Evolutionary conservation across 331 rosid genomes (phyloP).

Genomic region (Dryas integrifolia): DNA sequence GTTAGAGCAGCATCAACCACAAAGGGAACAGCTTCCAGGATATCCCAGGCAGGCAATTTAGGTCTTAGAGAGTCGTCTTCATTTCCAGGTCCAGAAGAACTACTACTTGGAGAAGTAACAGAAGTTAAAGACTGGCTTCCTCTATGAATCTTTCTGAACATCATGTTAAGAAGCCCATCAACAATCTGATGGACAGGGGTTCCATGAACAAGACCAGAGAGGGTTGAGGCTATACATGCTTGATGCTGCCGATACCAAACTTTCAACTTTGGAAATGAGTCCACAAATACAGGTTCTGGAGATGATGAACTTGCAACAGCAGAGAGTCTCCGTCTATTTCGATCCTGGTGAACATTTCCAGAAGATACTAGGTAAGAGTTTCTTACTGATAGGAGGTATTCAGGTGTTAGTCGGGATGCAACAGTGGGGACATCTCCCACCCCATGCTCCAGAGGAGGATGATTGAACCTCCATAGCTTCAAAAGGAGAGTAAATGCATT

Average conservation of each 20-base stretch:
- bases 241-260: constrained; percentile 95
- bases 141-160: constrained; percentile 66
- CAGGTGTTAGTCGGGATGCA: constrained; percentile 94
- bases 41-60: constrained; percentile 97
- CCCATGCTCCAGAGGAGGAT: constrained; percentile 91
- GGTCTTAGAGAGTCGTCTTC: constrained; percentile 69
- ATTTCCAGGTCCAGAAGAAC: constrained; percentile 83
- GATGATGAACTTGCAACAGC: constrained; percentile 68
- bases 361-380: constrained; percentile 74
- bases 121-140: constrained; percentile 62
- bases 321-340: constrained; percentile 77
- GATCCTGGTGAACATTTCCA: constrained; percentile 51
- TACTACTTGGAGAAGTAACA: constrained; percentile 76
- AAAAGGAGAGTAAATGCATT: constrained; percentile 93
- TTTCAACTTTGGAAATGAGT: constrained; percentile 91
- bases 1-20: constrained; percentile 98
- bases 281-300: constrained; percentile 80
- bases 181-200: constrained; percentile 94
- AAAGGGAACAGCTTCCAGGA: constrained; percentile 88
- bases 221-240: constrained; percentile 98
- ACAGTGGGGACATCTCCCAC: constrained; percentile 92
- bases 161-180: constrained; percentile 92
- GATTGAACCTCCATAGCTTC: constrained; percentile 89
- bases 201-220: constrained; percentile 94
- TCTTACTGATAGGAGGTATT: constrained; percentile 80